phyloP scores from a whole-genome alignment of 306 rosid species.

The Medicago lupulina region DNA sequence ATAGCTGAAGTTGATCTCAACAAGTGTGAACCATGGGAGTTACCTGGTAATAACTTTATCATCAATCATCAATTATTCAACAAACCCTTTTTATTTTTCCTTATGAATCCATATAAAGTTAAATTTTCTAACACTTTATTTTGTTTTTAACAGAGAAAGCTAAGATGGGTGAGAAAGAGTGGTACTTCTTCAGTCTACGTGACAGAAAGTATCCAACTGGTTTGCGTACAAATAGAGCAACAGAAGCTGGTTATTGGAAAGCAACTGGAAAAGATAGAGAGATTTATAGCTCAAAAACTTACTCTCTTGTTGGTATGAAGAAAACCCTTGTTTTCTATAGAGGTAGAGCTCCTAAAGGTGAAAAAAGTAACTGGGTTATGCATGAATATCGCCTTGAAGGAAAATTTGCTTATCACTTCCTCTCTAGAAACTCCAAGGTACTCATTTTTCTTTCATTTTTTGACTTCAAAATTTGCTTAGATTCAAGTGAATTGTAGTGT shows the following conservation, averaged over 20 bases:
- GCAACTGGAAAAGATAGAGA: conserved; percentile 96
- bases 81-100: neutral
- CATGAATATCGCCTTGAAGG: conserved; percentile 99
- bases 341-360: conserved; percentile 95
- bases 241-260: conserved; percentile 98
- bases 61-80: neutral
- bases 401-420: conserved; percentile 85
- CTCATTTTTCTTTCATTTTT: neutral
- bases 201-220: conserved; percentile 97
- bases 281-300: conserved; percentile 75
- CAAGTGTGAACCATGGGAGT: conserved; percentile 99
- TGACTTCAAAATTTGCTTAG: no score
- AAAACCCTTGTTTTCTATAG: conserved; percentile 90
- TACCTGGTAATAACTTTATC: conserved; percentile 70
- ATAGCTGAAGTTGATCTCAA: conserved; percentile 96
- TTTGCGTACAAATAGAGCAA: conserved; percentile 82
- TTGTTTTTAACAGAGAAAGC: conserved; percentile 66
- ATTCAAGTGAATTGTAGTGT: no score
- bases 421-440: conserved; percentile 74
- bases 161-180: conserved; percentile 96
- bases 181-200: conserved; percentile 90
- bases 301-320: conserved; percentile 93
- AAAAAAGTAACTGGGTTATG: conserved; percentile 96
- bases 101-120: neutral
- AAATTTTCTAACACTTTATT: neutral